A percentile compares a stretch with the other conserved stretches of the same genome.
Conservation (phyloP, 768 basidiomycete genomes). For the Boletus reticulatus region DNA sequence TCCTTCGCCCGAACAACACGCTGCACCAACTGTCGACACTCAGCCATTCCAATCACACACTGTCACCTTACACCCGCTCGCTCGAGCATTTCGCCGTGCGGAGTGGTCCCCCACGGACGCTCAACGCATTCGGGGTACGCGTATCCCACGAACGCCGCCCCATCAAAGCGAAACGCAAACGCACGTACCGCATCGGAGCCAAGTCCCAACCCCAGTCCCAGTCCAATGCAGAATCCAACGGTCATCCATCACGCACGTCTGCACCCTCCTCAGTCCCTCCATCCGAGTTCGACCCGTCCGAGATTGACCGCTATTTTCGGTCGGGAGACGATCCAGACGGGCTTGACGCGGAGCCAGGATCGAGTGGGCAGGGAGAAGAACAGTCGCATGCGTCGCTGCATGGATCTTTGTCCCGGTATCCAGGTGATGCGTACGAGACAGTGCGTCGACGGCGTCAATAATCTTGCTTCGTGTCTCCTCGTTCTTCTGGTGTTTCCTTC, state of each 20-base stretch:
- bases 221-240: not conserved
- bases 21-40: conserved; percentile 86
- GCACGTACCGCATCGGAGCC: conserved; percentile 63
- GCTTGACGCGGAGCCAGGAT: not conserved
- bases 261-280: conserved; percentile 36
- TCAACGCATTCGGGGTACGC: conserved; percentile 34
- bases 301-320: conserved; percentile 76
- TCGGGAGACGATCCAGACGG: conserved; percentile 23
- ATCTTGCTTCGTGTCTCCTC: not conserved
- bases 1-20: conserved; percentile 70
- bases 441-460: conserved; percentile 10
- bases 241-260: conserved; percentile 14
- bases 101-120: conserved; percentile 68
- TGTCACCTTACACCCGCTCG: conserved; percentile 90
- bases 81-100: conserved; percentile 91
- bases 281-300: conserved; percentile 65
- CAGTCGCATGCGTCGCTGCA: not conserved
- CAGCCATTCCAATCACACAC: conserved; percentile 85
- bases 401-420: not conserved
- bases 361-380: not conserved
- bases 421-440: conserved; percentile 6
- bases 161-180: conserved; percentile 73
- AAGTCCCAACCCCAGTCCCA: conserved; percentile 3
- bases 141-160: conserved; percentile 46
- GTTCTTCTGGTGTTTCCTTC: not conserved